Conservation (phyloP, 169 alveolate genomes). For the Plasmodium fragile region DNA sequence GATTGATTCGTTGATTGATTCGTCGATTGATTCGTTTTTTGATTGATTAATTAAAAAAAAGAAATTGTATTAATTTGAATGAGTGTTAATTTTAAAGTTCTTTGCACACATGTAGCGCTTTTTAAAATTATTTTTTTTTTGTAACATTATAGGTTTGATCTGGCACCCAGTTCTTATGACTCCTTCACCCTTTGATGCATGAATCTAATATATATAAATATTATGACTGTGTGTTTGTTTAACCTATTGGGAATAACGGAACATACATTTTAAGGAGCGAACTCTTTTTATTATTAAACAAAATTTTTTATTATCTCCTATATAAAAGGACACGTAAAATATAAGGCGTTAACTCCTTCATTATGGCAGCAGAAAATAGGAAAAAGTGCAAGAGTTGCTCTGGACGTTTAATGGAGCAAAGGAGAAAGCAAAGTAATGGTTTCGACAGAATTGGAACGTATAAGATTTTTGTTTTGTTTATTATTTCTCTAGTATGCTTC, state of each 20-base stretch:
- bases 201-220: background rate
- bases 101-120: background rate
- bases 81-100: background rate
- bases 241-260: background rate
- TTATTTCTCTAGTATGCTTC: background rate
- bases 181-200: background rate
- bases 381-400: background rate
- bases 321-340: no score
- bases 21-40: background rate
- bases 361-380: background rate
- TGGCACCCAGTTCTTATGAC: background rate
- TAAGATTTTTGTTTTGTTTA: background rate
- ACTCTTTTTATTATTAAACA: background rate
- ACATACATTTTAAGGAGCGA: background rate
- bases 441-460: background rate
- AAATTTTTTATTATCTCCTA: background rate
- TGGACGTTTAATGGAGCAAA: background rate
- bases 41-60: background rate
- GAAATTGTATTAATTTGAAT: no score
- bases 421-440: background rate
- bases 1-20: background rate
- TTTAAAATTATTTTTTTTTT: no score
- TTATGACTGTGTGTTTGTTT: background rate
- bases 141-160: background rate
- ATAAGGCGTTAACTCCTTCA: background rate